Base-by-base conservation (phyloP, 441 rosid species). In the Brassica balearica region DNA sequence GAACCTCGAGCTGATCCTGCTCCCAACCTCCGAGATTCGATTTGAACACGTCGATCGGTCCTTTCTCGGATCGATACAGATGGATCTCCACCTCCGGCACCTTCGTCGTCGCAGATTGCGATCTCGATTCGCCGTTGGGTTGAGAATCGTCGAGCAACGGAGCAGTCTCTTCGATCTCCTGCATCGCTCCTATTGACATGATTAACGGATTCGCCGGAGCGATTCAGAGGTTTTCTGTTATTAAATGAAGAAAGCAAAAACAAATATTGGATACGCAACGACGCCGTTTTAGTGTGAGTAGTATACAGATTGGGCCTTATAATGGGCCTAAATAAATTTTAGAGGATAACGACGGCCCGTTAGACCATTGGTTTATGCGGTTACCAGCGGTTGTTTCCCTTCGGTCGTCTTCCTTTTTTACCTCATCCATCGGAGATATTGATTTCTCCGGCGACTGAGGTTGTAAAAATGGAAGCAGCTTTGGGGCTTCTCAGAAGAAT, bases 401-500 rank as follows among this genome's bases (percentile, higher is more conserved):
- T 23, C 25, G 23, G 23, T 22, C 23, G 25, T 0, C 59, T 43
- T 8, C 25, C 25, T 43, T 9, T 53, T 14, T 64, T 12, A 5
- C 1, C 34, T 2, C 12, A 20, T 59, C 36, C 46, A 34, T 68
- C 78, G 74, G 82, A 8, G 60, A 73, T n/a, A 76, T 51, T 51
- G 12, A 19, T 10, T 3, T 78, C 71, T 25, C 82, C 75, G 82
- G 78, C 74, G 67, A 27, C 8, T 15, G 68, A 36, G 43, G 17
- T 20, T 59, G 72, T 17, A 11, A 71, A 69, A 75, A 92, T 92
- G 97, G 97, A 94, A 56, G 96, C 95, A 65, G 97, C 99, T 32
- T 74, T 93, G 91, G 97, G 97, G 60, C 85, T 95, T 87, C 85
- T 95, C 82, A 83, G 98, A 71, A 89, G 99, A 81, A 92, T 93